phyloP scores from a whole-genome alignment of 1,139 yeast species.

The Lizanozyma gosingica region DNA sequence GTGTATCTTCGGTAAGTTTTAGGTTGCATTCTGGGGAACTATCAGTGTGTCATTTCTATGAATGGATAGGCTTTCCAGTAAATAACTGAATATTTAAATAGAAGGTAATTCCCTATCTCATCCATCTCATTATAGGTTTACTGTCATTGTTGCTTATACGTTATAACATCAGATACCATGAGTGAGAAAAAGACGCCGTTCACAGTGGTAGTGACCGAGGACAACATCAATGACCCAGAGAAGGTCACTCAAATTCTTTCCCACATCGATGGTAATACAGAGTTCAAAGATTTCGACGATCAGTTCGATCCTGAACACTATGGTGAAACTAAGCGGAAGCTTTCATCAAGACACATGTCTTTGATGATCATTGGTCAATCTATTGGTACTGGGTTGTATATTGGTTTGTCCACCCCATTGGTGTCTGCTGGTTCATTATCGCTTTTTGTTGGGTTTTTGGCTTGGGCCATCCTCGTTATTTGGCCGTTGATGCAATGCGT shows the following conservation, averaged over 20 bases:
- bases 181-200: neutral
- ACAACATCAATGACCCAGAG: neutral
- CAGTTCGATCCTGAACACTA: constrained; percentile 22
- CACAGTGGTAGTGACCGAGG: neutral
- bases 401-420: constrained; percentile 27
- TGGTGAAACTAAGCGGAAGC: constrained; percentile 29
- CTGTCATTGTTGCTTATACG: too few relatives aligned
- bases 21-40: too few relatives aligned
- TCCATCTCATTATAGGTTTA: too few relatives aligned
- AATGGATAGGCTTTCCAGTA: too few relatives aligned
- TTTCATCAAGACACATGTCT: constrained; percentile 37
- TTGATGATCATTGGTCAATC: constrained; percentile 45
- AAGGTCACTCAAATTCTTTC: neutral
- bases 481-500: constrained; percentile 35
- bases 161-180: neutral
- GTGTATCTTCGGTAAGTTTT: too few relatives aligned
- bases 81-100: too few relatives aligned
- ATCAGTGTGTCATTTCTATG: too few relatives aligned
- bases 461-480: constrained; percentile 25
- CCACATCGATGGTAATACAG: neutral
- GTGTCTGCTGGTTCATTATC: constrained; percentile 29
- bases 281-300: constrained; percentile 20
- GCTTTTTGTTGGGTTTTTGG: constrained; percentile 25
- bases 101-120: too few relatives aligned
- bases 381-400: constrained; percentile 41